Evolutionary conservation across 1,284 basidiomycete species (phyloP), one percentile per base, ranked within the genome.

Genomic region (Hymenochaete sp.): DNA sequence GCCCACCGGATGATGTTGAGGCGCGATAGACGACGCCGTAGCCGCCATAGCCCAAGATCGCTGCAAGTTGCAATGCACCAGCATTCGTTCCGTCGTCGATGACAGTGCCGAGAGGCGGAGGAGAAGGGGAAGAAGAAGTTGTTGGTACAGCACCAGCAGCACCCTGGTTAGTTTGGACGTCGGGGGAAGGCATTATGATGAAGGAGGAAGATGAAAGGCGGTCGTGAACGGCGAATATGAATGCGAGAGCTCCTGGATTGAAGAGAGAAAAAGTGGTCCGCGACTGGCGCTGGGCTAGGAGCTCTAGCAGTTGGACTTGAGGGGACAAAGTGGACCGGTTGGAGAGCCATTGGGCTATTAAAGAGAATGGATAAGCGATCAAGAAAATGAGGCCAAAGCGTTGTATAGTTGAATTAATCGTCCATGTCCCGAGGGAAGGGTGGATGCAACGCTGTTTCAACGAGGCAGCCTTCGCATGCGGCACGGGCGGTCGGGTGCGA

Each of bases 11-110:
- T 14, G 68, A 64, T 43, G 73, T 87, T 52, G 86, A 69, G 27
- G 89, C 93, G 52, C 87, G 87, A 66, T 97, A 98, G 38, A 97
- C 95, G 56, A 97, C 87, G 51, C 95, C 96, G 62, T 98, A 98
- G 21, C 93, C 95, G 35, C 95, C 95, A 44, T 92, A 78, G 45
- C 96, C 96, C 44, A 98, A 79, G 45, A 95, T 78, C 57, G 89
- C 81, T 57, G 92, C 79, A 56, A 97, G 85, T 67, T 93, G 81
- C 51, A 97, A 77, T 36, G 79, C 70, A 27, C 49, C 49, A 38
- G 79, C 70, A 33, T 47, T 45, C 18, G 45, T 51, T 51, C 79
- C 84, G 57, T 79, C 74, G 71, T 91, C 87, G 67, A 93, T 87
- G 66, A 77, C 66, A 44, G 82, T 82, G 52, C 83, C 82, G 56